These are phyloP conservation scores for Phytophthora sansomeana DNA, from an alignment of 352 stramenopile genomes.

Conservation along the genomic window DNA sequence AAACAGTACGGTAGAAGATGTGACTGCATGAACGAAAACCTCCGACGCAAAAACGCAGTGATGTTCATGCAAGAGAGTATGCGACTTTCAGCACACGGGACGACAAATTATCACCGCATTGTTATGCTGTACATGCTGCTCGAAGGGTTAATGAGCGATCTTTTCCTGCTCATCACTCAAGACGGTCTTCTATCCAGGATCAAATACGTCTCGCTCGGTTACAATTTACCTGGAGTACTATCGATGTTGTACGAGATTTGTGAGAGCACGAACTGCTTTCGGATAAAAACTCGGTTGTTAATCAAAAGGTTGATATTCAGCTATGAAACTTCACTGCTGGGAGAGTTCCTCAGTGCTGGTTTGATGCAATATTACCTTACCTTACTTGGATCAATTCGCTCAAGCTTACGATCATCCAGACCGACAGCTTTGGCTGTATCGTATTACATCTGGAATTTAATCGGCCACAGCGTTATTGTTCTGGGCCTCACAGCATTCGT, in stretches of 20 bases:
- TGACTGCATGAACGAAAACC: slow-evolving; percentile 11
- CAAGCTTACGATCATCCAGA: slow-evolving; percentile 6
- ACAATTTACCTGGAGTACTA: slow-evolving; percentile 37
- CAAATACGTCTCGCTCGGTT: slow-evolving; percentile 39
- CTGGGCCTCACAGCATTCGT: slow-evolving; percentile 21
- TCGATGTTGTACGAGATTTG: slow-evolving; percentile 38
- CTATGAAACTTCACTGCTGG: slow-evolving; percentile 30
- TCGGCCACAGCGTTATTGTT: slow-evolving; percentile 28
- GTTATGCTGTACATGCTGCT: slow-evolving; percentile 31
- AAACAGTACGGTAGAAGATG: slow-evolving; percentile 20
- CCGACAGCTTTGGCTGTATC: slow-evolving; percentile 24
- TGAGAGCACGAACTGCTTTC: slow-evolving; percentile 20
- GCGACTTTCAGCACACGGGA: slow-evolving; percentile 25
- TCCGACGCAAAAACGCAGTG: slow-evolving; percentile 10
- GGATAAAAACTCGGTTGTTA: background rate
- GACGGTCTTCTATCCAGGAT: slow-evolving; percentile 21
- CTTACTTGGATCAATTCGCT: slow-evolving; percentile 30
- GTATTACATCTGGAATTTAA: slow-evolving; percentile 38
- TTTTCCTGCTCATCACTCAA: slow-evolving; percentile 41
- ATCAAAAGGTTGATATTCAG: slow-evolving; percentile 31
- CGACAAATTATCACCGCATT: slow-evolving; percentile 26
- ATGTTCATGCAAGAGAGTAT: slow-evolving; percentile 37
- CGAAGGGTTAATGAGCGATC: slow-evolving; percentile 39
- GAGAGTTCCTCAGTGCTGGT: slow-evolving; percentile 19
- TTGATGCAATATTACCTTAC: slow-evolving; percentile 25